A percentile compares a stretch with the other conserved stretches of the same genome.
phyloP scores from a whole-genome alignment of 805 yeast genomes.

The Nakazawaea siamensis region DNA sequence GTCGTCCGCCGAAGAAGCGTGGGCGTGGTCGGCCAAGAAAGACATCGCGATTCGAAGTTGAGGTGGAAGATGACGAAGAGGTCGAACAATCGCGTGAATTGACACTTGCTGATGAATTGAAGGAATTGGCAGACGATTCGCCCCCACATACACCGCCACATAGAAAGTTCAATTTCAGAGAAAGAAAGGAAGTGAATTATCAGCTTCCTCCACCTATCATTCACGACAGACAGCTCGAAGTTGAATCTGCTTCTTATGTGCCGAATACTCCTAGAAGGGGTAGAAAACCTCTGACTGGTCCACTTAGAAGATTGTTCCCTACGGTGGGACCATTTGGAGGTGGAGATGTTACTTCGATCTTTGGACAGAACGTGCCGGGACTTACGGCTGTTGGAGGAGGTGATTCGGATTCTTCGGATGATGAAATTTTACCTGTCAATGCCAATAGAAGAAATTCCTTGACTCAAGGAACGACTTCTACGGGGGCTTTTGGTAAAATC shows the following conservation, averaged over 20 bases:
- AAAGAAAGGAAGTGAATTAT: constrained; percentile 69
- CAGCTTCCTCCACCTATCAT: constrained; percentile 75
- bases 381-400: constrained; percentile 24
- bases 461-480: constrained; percentile 1
- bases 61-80: constrained; percentile 11
- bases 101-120: constrained; percentile 56
- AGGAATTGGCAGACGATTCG: constrained; percentile 54
- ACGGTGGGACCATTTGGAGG: constrained; percentile 99
- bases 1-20: constrained; percentile 6
- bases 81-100: constrained; percentile 17
- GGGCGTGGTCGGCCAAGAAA: constrained; percentile 5
- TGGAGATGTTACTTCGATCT: constrained; percentile 78
- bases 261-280: constrained; percentile 19
- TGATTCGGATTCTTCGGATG: constrained; percentile 40
- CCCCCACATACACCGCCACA: constrained; percentile 43
- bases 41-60: constrained; percentile 10
- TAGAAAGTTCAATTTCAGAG: constrained; percentile 42
- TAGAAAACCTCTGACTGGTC: constrained; percentile 31
- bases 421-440: constrained; percentile 26
- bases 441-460: constrained; percentile 7
- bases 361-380: constrained; percentile 59
- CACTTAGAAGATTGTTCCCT: constrained; percentile 70
- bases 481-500: constrained; percentile 10
- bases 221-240: constrained; percentile 26
- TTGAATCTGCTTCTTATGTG: constrained; percentile 6